Percentiles rank a stretch among this genome's conserved stretches.
Conservation (phyloP, 106 monocot species). For the Platanthera zijinensis region DNA sequence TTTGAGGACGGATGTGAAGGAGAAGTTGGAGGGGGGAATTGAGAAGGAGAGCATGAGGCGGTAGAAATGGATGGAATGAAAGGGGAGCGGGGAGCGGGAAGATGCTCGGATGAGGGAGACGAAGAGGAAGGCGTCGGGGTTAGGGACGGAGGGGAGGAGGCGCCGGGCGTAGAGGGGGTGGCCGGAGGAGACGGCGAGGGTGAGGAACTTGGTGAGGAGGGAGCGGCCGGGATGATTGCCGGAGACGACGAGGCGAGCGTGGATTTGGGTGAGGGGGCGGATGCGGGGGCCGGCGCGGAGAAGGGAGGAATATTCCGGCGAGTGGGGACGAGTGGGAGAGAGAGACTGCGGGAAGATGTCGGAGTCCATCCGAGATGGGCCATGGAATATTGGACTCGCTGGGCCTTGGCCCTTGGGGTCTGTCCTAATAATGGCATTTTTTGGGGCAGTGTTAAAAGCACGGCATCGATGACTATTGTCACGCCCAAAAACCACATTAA, state of each 20-base stretch:
- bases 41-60: conserved; percentile 16
- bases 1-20: conserved; percentile 52
- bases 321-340: conserved; percentile 3
- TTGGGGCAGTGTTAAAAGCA: no score
- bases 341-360: neutral
- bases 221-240: conserved; percentile 28
- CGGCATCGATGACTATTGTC: no score
- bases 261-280: conserved; percentile 34
- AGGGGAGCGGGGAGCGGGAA: conserved; percentile 18
- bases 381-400: neutral
- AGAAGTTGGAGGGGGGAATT: conserved; percentile 30
- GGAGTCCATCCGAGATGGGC: neutral
- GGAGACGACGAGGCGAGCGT: conserved; percentile 37
- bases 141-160: conserved; percentile 21
- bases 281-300: conserved; percentile 34
- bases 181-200: conserved; percentile 22
- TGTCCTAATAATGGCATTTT: no score
- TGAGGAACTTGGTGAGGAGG: conserved; percentile 52
- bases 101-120: conserved; percentile 32
- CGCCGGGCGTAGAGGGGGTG: conserved; percentile 21
- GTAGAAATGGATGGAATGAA: conserved; percentile 35
- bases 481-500: no score
- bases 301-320: conserved; percentile 27
- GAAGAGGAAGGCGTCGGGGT: conserved; percentile 57
- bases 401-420: no score